Conservation (phyloP, 78 protist species). For the Dictyostelium citrinum region DNA sequence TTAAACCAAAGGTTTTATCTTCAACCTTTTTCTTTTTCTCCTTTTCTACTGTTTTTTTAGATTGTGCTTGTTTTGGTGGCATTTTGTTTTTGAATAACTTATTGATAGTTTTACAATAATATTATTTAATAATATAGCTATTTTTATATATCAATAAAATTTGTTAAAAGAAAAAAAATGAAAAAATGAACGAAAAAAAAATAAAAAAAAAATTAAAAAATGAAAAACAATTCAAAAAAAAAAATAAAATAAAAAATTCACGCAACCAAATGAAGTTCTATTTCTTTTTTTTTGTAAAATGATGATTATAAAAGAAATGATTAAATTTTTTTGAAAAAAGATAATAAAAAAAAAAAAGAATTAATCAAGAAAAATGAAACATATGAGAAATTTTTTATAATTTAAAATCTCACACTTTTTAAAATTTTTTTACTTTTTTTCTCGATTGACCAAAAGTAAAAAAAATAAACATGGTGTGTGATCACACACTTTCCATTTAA, state of each 20-base stretch:
- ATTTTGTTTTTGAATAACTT: not conserved
- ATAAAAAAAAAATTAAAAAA: too few species aligned
- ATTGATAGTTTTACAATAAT: not conserved
- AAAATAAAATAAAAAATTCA: not conserved
- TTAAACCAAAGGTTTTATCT: slow-evolving; percentile 95
- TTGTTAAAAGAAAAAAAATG: not conserved
- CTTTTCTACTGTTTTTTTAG: slow-evolving; percentile 74
- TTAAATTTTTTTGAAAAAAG: not conserved
- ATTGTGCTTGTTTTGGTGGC: slow-evolving; percentile 71
- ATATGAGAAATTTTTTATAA: too few species aligned
- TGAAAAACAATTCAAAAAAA: not conserved
- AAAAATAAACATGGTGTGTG: too few species aligned
- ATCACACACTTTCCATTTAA: too few species aligned
- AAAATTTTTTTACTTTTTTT: too few species aligned
- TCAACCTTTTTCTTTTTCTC: slow-evolving; percentile 85
- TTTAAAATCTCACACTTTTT: too few species aligned
- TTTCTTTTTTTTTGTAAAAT: too few species aligned
- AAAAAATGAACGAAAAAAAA: not conserved
- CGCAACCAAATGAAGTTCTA: not conserved
- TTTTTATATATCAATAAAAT: too few species aligned
- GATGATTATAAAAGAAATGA: too few species aligned
- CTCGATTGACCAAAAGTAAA: too few species aligned
- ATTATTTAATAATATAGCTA: not conserved
- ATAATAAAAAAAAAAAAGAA: not conserved
- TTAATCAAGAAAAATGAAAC: too few species aligned